A percentile compares a stretch with the other conserved stretches of the same genome.
phyloP scores from a whole-genome alignment of 2,329 filamentous ascomycete genomes.

The Fusarium udum region DNA sequence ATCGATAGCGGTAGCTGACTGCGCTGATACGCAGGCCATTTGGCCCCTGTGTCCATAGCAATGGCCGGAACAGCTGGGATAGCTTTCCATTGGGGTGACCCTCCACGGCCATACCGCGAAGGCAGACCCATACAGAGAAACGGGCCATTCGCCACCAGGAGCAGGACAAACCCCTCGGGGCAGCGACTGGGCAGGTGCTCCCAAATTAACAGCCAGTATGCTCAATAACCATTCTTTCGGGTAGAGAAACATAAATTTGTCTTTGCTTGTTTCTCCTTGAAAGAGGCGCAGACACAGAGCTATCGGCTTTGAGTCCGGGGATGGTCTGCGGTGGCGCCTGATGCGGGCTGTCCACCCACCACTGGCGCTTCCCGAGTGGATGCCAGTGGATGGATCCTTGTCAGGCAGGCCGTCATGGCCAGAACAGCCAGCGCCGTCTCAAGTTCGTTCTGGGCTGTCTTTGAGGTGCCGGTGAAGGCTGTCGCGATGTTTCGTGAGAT shows the following conservation, averaged over 20 bases:
- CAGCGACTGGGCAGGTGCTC: neutral
- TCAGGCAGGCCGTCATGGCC: constrained; percentile 43
- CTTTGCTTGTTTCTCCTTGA: constrained; percentile 25
- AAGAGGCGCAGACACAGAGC: constrained; percentile 40
- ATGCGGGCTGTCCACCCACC: constrained; percentile 44
- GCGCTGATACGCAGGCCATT: constrained; percentile 13
- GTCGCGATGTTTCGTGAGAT: constrained; percentile 21
- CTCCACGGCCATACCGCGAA: constrained; percentile 19
- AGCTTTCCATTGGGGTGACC: constrained; percentile 11
- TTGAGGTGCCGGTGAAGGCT: constrained; percentile 34
- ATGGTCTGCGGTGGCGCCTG: constrained; percentile 44
- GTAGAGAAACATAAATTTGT: constrained; percentile 20
- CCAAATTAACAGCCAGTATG: neutral
- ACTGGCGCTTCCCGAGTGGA: constrained; percentile 46
- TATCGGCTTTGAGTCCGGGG: constrained; percentile 42
- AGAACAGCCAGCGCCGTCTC: constrained; percentile 43
- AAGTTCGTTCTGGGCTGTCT: constrained; percentile 34
- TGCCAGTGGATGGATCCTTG: constrained; percentile 42
- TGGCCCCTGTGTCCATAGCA: constrained; percentile 19
- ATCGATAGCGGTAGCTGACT: constrained; percentile 29
- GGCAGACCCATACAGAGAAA: constrained; percentile 31
- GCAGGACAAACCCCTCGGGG: constrained; percentile 4
- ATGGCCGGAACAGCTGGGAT: constrained; percentile 5
- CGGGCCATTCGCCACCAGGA: constrained; percentile 28
- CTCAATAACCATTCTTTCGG: neutral